Base-by-base conservation (phyloP, 2,329 filamentous ascomycete genomes). In the Hyphodiscus sp. region DNA sequence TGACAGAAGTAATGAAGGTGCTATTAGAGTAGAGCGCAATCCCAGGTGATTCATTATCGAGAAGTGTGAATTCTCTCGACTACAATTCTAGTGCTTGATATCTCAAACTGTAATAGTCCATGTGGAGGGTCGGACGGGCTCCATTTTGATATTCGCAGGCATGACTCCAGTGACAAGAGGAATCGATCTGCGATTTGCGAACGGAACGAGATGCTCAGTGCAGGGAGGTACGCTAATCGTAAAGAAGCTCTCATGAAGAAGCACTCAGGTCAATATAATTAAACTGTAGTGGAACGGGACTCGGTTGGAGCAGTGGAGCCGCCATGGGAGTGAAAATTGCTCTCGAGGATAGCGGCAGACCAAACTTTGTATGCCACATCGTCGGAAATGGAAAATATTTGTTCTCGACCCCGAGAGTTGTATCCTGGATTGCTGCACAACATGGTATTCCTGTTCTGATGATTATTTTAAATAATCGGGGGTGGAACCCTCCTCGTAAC, bases 301-400 rank as follows among this genome's bases (percentile, higher is more conserved):
- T 91, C 0, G 87, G 87, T 2, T 91, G 87, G 87, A 86, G 81
- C 11, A 86, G 86, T 16, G 87, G 87, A 15, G 87, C 73, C 41
- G 84, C 85, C 0, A 68, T 91, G 4, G 87, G 87, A 1, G 82
- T 90, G 64, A 89, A 90, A 67, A 76, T 91, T 15, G 87, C 86
- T 0, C 74, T 76, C 0, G 76, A 43, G 10, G 75, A 71, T 0
- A 65, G 58, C 0, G 70, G 69, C 47, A 75, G 78, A 59, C 76
- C 76, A 45, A 77, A 76, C 51, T 81, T 81, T 55, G 77, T 82
- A 2, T 77, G 74, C 54, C 78, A 81, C 61, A 74, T 85, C 51
- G 81, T 85, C n/a, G 82, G 82, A 5, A 82, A 86, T 58, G 82
- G 82, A 2, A 83, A 80, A 0, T 86, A 75, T 65, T 73, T 86